Evolutionary conservation across 768 basidiomycete species (phyloP), one percentile per base, ranked within the genome.

Genomic region (Amanita pallidorosea): DNA sequence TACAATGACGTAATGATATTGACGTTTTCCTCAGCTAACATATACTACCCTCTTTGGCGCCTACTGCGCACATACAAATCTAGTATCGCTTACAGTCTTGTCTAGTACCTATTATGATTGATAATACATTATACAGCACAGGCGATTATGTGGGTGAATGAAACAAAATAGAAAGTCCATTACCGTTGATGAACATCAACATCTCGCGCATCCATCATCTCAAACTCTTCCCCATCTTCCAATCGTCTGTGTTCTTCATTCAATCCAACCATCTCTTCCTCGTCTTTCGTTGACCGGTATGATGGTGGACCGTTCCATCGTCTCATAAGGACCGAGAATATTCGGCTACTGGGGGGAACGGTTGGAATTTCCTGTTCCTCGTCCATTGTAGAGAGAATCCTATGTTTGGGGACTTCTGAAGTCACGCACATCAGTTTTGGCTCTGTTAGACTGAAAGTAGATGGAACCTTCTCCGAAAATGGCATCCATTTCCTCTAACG

Each of bases 401-500:
- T 23, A 29, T 51, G 49, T 13, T 44, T 42, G 15, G 25, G 22
- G 31, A 43, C 18, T 25, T 51, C 49, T 51, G n/a, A 17, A 35
- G 35, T 2, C n/a, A 29, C 15, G 2, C 1, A 7, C 27, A 17
- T 49, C 22, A 49, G 36, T 15, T n/a, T 18, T 11, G 22, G 1
- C 8, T 15, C 13, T 41, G 20, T 38, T 41, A 18, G n/a, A 20
- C 4, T 29, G 13, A 11, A n/a, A 17, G 13, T n/a, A 22, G 9
- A 17, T 18, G 49, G 23, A 22, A 84, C 86, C 86, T 81, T 93
- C 89, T 42, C 89, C 85, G 64, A 94, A 94, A 18, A 92, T 80
- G 22, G 76, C 79, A 59, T 93, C 91, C 83, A 94, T 89, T 63
- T 93, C 89, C 67, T 94, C 91, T 46, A 94, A 68, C 1, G 89